Evolutionary conservation across 345 rosid genomes (phyloP), one percentile per base, ranked within the genome.

Genomic region (Populus pruinosa): DNA sequence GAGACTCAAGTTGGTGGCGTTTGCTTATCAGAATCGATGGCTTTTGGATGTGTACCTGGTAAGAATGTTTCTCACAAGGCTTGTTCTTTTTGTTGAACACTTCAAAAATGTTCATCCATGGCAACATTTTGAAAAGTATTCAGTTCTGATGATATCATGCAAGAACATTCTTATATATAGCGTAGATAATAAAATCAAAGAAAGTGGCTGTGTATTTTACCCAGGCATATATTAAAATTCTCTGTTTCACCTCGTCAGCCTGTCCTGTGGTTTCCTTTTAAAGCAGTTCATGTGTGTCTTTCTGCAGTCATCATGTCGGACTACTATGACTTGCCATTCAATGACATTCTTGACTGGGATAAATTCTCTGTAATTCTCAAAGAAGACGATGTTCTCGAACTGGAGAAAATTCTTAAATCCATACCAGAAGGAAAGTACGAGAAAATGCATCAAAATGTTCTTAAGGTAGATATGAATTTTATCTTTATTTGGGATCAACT

Each of bases 41-140:
- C 94, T 72, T 96, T 94, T 71, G 99, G 97, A 77, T 96, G 99
- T 84, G 77, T 94, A 79, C 99, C 99, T 73, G 98, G 99, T 94
- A 87, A 80, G 86, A 9, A 56, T 9, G 29, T 25, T 56, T 56
- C 63, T 23, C 29, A 56, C 23, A n/a, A n/a, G 7, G 63, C 29
- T 56, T n/a, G n/a, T 56, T 43, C 14, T 10, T 41, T 43, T 43
- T 2, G 14, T 43, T 11, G 47, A 43, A 43, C 47, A 0, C 47
- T 43, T 43, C 4, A 11, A 43, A 43, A 43, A 43, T 43, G 47
- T 0, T 43, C 47, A 43, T 43, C 47, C 47, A 43, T 0, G 47
- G 12, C 47, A 43, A 43, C 47, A 2, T 43, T 11, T 11, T 43
- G 47, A 43, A 43, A 43, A 10, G 23, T 3, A 56, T 56, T 8